These are phyloP conservation scores for Verticillium tricorpus DNA, from an alignment of 2,329 filamentous ascomycete genomes.

Conservation along the genomic window DNA sequence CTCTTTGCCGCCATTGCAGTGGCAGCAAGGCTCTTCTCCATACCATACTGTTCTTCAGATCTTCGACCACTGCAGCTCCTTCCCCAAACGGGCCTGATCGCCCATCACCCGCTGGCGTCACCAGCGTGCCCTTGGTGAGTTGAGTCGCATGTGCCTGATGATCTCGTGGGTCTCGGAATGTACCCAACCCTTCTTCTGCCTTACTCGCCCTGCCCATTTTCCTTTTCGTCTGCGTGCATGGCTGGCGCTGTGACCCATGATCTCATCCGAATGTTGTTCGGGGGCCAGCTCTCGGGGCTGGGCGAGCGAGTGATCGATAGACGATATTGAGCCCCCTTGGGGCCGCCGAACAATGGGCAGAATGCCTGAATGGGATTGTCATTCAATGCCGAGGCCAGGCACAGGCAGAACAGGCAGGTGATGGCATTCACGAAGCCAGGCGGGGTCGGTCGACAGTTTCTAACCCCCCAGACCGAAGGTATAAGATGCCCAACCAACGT, in stretches of 20 bases:
- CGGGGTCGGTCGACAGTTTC: not conserved
- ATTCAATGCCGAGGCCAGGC: not conserved
- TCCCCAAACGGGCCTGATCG: constrained; percentile 4
- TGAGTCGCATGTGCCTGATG: not conserved
- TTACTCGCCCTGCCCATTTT: not conserved
- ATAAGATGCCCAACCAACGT: not conserved
- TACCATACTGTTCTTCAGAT: not conserved
- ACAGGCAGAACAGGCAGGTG: not conserved
- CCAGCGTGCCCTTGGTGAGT: not conserved
- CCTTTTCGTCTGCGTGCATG: not conserved
- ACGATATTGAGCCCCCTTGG: not conserved
- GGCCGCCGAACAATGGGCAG: not conserved
- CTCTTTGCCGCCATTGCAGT: not conserved
- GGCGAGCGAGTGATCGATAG: not conserved
- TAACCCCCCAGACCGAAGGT: not conserved
- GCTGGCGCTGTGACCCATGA: not conserved
- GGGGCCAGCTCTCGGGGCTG: not conserved
- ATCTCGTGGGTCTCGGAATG: constrained; percentile 7
- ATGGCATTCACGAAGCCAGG: not conserved
- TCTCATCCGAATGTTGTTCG: not conserved
- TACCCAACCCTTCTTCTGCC: not conserved
- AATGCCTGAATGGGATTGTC: not conserved
- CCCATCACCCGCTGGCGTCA: constrained; percentile 12
- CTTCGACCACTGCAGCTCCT: not conserved
- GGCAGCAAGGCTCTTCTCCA: not conserved